Base-by-base conservation (phyloP, 2,329 filamentous ascomycete species). In the Paramyrothecium sp. region DNA sequence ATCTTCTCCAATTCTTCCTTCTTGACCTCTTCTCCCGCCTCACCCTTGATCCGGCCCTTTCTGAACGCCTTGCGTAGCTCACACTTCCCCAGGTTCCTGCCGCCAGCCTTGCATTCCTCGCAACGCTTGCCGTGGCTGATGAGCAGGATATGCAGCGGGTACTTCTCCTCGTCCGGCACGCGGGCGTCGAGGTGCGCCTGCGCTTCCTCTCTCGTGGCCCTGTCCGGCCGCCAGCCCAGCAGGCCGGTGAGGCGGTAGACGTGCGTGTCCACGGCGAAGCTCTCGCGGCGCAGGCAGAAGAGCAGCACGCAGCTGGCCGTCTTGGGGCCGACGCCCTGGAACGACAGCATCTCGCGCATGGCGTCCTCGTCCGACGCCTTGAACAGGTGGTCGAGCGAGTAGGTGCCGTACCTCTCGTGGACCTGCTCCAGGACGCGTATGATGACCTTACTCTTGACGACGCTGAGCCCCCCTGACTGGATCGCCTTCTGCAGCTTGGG, bases 371-470 rank as follows among this genome's bases (percentile, higher is more conserved):
- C 73, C 2, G 66, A 66, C 11, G 69, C 67, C 7, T 62, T 59
- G 51, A 80, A 78, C 13, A 84, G 68, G 62, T 82, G 78, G 56
- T 84, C 79, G 2, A 84, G 72, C 17, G 77, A 78, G 63, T 80
- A 81, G 1, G 20, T 49, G 3, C 77, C 78, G 64, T 78, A 69
- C 30, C 65, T 63, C 21, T 63, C 69, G 54, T 83, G 78, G 41
- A 87, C 89, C 66, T 91, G 87, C 51, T 81, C 75, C 65, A 94
- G 75, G 54, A 92, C 88, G 38, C 75, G 73, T 62, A 92, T 84
- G 63, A 94, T 90, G 63, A 87, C 85, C 57, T 83, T 87, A 66
- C 86, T 89, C 72, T 94, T 95, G n/a, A 84, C 79, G 38, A 83
- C 82, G 16, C 86, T 88, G 1, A 94, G 76, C 0, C 91, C 91